phyloP scores from a whole-genome alignment of 176 grass and related monocot genomes.

The Areca catechu region DNA sequence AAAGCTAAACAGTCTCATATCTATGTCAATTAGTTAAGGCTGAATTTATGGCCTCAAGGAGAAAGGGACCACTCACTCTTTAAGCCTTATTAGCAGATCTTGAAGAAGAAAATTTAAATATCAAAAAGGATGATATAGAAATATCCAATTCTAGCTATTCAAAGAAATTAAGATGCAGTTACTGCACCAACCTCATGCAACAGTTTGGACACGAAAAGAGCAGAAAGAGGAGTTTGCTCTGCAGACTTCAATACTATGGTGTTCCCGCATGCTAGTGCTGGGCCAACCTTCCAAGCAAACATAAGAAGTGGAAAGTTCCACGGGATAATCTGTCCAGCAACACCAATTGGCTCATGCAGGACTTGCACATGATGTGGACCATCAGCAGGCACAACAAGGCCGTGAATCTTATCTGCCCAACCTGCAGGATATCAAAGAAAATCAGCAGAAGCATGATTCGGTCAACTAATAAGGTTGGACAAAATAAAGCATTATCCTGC shows the following conservation, averaged over 20 bases:
- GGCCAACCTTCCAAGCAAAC: conserved; percentile 87
- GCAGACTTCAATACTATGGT: conserved; percentile 76
- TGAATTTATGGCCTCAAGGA: too few species aligned
- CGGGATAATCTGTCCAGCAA: conserved; percentile 75
- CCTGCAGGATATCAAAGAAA: conserved; percentile 26
- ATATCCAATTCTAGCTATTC: too few species aligned
- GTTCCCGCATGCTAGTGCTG: conserved; percentile 85
- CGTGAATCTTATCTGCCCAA: conserved; percentile 90
- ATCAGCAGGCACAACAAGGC: conserved; percentile 67
- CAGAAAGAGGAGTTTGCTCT: conserved; percentile 88
- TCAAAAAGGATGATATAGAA: neutral
- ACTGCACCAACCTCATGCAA: conserved; percentile 57
- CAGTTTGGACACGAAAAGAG: conserved; percentile 51
- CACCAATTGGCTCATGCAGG: conserved; percentile 78
- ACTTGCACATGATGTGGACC: conserved; percentile 71
- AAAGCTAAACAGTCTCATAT: too few species aligned
- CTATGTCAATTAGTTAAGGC: too few species aligned
- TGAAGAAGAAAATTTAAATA: neutral
- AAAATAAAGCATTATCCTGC: too few species aligned
- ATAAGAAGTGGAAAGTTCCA: conserved; percentile 94
- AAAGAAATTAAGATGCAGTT: too few species aligned
- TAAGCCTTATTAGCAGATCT: too few species aligned
- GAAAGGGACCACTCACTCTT: too few species aligned
- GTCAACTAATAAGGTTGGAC: too few species aligned
- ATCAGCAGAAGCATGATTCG: neutral